Conservation (phyloP, 768 basidiomycete species). For the Amanita thiersii region DNA sequence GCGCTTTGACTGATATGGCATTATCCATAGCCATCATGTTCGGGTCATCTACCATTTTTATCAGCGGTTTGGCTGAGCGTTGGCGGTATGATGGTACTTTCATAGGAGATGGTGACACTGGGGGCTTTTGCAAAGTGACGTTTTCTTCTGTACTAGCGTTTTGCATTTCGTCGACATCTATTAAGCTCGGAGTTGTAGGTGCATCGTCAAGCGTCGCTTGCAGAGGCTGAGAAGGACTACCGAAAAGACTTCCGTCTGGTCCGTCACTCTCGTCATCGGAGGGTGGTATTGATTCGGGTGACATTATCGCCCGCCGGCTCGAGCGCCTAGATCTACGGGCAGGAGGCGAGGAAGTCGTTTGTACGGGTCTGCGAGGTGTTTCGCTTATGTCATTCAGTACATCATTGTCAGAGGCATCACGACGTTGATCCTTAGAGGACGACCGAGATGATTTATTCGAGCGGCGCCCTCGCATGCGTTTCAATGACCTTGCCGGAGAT, state of each 20-base stretch:
- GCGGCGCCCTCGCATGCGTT: too few relatives aligned
- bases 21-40: conserved; percentile 21
- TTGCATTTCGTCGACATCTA: background rate
- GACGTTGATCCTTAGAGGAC: background rate
- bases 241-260: conserved; percentile 3
- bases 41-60: conserved; percentile 44
- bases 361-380: background rate
- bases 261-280: conserved; percentile 26
- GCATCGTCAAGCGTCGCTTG: conserved; percentile 5
- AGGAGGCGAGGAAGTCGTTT: background rate
- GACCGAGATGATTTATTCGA: background rate
- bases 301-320: conserved; percentile 1
- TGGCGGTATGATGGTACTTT: conserved; percentile 34
- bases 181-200: background rate
- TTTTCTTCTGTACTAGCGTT: background rate
- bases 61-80: conserved; percentile 43
- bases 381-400: background rate
- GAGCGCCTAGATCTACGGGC: conserved; percentile 3
- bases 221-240: background rate
- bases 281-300: conserved; percentile 21
- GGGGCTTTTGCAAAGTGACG: background rate
- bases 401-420: background rate
- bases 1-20: conserved; percentile 44
- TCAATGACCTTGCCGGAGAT: too few relatives aligned
- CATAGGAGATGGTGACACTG: background rate